These are phyloP conservation scores for Globisporangium cederbergense DNA, from an alignment of 352 stramenopile species.

Conservation along the genomic window DNA sequence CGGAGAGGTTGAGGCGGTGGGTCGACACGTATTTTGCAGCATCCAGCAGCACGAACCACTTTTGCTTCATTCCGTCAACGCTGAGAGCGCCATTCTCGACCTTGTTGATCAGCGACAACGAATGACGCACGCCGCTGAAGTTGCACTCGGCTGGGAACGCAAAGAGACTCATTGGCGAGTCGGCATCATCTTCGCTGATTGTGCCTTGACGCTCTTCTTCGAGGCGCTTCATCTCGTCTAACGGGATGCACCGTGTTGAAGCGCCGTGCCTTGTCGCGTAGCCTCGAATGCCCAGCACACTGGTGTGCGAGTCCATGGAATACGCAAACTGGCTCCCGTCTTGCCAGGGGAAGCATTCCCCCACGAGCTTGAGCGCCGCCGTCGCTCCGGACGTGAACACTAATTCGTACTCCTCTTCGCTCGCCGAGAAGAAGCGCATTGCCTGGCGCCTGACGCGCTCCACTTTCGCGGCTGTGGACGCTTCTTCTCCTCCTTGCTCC, in stretches of 20 bases:
- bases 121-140: conserved; percentile 60
- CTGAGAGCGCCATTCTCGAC: conserved; percentile 24
- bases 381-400: conserved; percentile 87
- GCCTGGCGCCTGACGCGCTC: conserved; percentile 43
- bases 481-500: conserved; percentile 13
- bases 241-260: conserved; percentile 25
- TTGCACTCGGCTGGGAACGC: conserved; percentile 77
- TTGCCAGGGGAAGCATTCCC: conserved; percentile 77
- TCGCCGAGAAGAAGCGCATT: conserved; percentile 65
- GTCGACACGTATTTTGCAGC: conserved; percentile 67
- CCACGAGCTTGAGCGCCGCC: conserved; percentile 74
- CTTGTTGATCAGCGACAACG: conserved; percentile 35
- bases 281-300: conserved; percentile 58
- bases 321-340: conserved; percentile 49
- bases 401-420: conserved; percentile 68
- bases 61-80: neutral
- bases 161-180: conserved; percentile 39
- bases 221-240: conserved; percentile 38
- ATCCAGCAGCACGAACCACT: conserved; percentile 69
- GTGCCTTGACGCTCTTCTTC: conserved; percentile 7
- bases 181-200: neutral
- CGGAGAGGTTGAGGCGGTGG: conserved; percentile 48
- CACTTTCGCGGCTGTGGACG: conserved; percentile 42
- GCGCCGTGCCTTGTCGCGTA: conserved; percentile 34
- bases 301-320: conserved; percentile 69